Base-by-base conservation (phyloP, 2,329 filamentous ascomycete genomes). In the Apiospora pterosperma region DNA sequence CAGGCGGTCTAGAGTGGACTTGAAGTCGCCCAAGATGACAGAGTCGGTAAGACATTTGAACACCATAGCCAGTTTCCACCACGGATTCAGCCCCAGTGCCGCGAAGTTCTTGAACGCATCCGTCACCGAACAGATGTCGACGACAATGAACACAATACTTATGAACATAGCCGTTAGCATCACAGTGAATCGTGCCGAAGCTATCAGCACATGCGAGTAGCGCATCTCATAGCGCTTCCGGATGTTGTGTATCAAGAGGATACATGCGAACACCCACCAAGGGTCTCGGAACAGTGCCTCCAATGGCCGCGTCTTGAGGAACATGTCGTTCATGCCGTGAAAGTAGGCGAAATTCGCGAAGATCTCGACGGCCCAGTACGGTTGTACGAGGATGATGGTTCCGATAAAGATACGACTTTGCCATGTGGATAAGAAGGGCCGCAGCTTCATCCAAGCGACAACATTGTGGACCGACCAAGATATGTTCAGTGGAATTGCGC, bases 1-100 rank as follows among this genome's bases (percentile, higher is more conserved):
- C 5, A 60, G 59, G 2, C 59, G 63, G 23, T 84, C 81, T 5
- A 84, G 73, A 0, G 80, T 81, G 3, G 87, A 88, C 71, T 90
- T 90, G 81, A 90, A 90, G 69, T 90, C 88, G 70, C 90, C 88
- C 12, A 90, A 82, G 62, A 90, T 83, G 62, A 90, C 86, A 0
- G 84, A 87, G 71, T 90, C 88, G 23, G 87, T 89, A 59, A 90
- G 80, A 66, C 88, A 90, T 75, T 90, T 90, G 80, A 89, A 89
- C 25, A 89, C 83, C 58, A 88, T 86, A 0, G 84, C 82, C 12
- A 88, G 72, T 71, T 80, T 86, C 87, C 87, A 90, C 73, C 88
- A 90, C 0, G 87, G 87, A 70, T 90, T 88, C 69, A 90, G 84
- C n/a, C 65, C 65, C 36, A 63, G 16, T 16, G 58, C 23, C 38